phyloP scores from a whole-genome alignment of 1,139 yeast genomes.

The Trichomonascaceae sp. region DNA sequence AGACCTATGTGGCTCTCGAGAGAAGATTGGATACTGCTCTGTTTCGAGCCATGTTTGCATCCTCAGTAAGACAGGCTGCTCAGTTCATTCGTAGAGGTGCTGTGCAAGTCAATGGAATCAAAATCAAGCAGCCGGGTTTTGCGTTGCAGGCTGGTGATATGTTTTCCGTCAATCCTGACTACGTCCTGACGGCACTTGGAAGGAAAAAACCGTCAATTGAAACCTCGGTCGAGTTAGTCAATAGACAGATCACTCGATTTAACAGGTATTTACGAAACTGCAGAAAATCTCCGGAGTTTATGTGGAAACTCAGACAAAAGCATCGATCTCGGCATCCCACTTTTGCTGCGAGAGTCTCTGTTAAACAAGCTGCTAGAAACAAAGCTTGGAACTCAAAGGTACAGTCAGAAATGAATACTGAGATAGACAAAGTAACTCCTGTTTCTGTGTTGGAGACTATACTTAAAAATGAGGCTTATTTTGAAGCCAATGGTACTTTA shows the following conservation, averaged over 20 bases:
- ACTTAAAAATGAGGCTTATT: conserved; percentile 34
- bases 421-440: conserved; percentile 27
- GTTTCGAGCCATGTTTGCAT: conserved; percentile 88
- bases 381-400: conserved; percentile 29
- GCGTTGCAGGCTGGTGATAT: conserved; percentile 79
- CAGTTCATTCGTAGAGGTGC: conserved; percentile 77
- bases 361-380: conserved; percentile 16
- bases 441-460: conserved; percentile 40
- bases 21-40: conserved; percentile 84
- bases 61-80: conserved; percentile 90
- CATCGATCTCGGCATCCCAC: conserved; percentile 36
- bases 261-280: conserved; percentile 61
- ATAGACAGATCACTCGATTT: conserved; percentile 67
- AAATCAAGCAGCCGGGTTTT: conserved; percentile 73
- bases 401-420: conserved; percentile 32
- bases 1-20: conserved; percentile 83
- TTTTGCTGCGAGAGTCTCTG: conserved; percentile 13
- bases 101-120: conserved; percentile 78
- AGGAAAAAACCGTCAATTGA: conserved; percentile 69
- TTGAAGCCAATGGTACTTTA: conserved; percentile 22
- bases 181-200: conserved; percentile 82
- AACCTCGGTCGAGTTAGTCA: conserved; percentile 62
- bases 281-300: conserved; percentile 49
- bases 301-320: conserved; percentile 48
- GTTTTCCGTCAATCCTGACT: conserved; percentile 78